phyloP scores from a whole-genome alignment of 2,329 filamentous ascomycete species.

The Alternaria tenuissima region DNA sequence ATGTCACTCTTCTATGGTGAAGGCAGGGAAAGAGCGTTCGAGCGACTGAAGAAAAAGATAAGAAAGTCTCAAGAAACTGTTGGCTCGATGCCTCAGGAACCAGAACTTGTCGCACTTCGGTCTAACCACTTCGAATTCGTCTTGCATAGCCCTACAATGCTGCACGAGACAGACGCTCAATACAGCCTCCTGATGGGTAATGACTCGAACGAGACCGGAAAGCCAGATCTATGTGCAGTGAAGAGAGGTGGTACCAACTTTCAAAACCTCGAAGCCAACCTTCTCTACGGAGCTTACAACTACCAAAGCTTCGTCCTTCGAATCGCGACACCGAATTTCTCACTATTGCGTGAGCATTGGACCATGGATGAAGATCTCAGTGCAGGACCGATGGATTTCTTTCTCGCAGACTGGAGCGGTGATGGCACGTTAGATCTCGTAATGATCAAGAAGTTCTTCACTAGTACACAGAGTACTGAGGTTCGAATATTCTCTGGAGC shows the following conservation, averaged over 20 bases:
- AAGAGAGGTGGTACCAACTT: background rate
- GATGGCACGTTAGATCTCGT: too few relatives aligned
- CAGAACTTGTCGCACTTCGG: accelerated
- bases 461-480: too few relatives aligned
- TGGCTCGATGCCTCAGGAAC: accelerated
- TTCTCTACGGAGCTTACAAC: background rate
- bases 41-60: slow-evolving; percentile 21
- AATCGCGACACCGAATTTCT: background rate
- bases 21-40: slow-evolving; percentile 14
- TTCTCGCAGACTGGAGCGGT: too few relatives aligned
- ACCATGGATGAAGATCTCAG: too few relatives aligned
- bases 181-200: background rate
- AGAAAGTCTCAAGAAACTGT: background rate
- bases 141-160: background rate
- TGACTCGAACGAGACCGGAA: background rate
- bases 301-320: background rate
- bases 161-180: background rate
- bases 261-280: background rate
- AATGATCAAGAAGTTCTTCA: too few relatives aligned
- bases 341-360: accelerated
- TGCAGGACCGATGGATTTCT: too few relatives aligned
- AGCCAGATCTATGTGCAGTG: background rate
- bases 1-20: slow-evolving; percentile 11
- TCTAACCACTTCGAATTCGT: accelerated
- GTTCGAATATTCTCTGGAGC: too few relatives aligned